Evolutionary conservation across 345 rosid genomes (phyloP), one percentile per base, ranked within the genome.

Genomic region (Turnera subulata): DNA sequence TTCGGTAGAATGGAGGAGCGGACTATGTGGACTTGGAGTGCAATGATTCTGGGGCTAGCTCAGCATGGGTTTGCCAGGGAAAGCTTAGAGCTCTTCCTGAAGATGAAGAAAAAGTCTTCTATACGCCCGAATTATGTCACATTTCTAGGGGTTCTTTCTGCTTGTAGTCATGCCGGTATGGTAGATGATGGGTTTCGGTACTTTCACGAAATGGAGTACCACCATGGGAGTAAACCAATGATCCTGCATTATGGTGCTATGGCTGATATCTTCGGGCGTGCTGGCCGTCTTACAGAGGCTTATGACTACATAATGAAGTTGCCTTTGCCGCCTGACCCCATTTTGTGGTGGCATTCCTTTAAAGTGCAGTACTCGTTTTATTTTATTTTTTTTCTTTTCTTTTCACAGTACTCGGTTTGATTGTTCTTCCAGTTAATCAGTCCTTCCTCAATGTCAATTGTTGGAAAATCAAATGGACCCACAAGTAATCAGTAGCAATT

Each of bases 1-100:
- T 88, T 91, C 53, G 54, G 70, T 20, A 72, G 68, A 61, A 75
- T 84, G 83, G 24, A 42, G 47, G 77, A 78, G 45, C 89, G 53
- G 69, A 86, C 83, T 60, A 86, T 86, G n/a, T 83, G 97, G 98
- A 80, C 94, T 37, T 89, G 96, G 94, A 86, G 91, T 65, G 89
- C 98, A 3, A 89, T 92, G 96, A 92, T 89, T 18, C 55, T 78
- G 64, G 96, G 98, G 56, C 63, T 86, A 33, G 94, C 97, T 63
- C 88, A 84, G 46, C 80, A 84, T 56, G 96, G 94, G 11, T 82
- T 63, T 45, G 91, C 93, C 5, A 52, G 67, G 9, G 85, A 85
- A 74, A 83, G 85, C 1, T 78, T 89, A 40, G n/a, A n/a, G n/a
- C n/a, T n/a, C n/a, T n/a, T n/a, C n/a, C n/a, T n/a, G n/a, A n/a